Percentiles rank a stretch among this genome's conserved stretches.
phyloP scores from a whole-genome alignment of 495 filamentous ascomycete genomes.

The Sabuloglossum arenarium region DNA sequence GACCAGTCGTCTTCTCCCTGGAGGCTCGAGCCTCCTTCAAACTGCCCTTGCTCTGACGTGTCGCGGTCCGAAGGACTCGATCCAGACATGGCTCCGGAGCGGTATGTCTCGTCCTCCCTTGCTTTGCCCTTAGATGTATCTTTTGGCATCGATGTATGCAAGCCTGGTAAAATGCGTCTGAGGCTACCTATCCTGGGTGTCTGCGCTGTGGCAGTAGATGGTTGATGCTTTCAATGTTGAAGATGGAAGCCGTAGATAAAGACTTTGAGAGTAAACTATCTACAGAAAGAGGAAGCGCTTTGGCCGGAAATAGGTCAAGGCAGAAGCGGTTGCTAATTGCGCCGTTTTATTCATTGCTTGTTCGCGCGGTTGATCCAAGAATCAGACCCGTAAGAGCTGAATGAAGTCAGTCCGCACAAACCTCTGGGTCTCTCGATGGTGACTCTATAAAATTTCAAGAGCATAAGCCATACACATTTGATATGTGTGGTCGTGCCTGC shows the following conservation, averaged over 20 bases:
- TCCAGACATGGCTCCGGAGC: not conserved
- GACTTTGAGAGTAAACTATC: not conserved
- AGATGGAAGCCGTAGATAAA: not conserved
- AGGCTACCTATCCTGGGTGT: not conserved
- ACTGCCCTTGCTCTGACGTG: not conserved
- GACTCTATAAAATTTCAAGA: not conserved
- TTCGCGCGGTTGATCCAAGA: not conserved
- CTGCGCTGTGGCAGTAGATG: not conserved
- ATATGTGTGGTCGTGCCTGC: not conserved
- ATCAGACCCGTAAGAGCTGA: not conserved
- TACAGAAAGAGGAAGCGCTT: not conserved
- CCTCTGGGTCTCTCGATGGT: not conserved
- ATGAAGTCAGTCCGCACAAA: not conserved
- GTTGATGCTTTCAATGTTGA: not conserved
- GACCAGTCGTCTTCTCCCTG: constrained; percentile 16
- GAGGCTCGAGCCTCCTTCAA: not conserved
- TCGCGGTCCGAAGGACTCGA: not conserved
- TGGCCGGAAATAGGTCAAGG: not conserved
- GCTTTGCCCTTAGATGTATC: not conserved
- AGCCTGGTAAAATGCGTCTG: not conserved
- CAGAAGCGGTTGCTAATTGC: not conserved
- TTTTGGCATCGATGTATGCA: not conserved
- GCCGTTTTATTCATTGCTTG: not conserved
- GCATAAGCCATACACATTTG: not conserved
- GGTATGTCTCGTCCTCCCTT: not conserved